Percentiles rank a stretch among this genome's conserved stretches.
Evolutionary conservation across 495 filamentous ascomycete genomes (phyloP).

Genomic region (Aspergillus campestris): DNA sequence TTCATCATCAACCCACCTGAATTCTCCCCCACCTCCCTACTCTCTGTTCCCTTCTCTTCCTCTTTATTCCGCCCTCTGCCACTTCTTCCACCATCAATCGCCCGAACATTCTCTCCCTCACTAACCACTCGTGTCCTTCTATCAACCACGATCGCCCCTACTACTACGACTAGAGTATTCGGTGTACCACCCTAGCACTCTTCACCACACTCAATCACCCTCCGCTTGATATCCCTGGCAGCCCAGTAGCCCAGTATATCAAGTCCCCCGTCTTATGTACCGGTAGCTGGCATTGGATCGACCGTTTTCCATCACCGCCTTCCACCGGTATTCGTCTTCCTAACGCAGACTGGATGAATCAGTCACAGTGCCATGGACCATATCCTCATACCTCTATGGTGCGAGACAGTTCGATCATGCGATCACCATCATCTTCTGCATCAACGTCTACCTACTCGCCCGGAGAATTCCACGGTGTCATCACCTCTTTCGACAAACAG

Average conservation of each 20-base stretch:
- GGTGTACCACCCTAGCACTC: neutral
- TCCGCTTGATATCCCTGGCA: neutral
- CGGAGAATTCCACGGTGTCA: slow-evolving; percentile 8
- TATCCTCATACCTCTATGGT: slow-evolving; percentile 20
- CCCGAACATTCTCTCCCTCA: slow-evolving; percentile 2
- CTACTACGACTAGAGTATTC: too few relatives aligned
- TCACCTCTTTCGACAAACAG: slow-evolving; percentile 8
- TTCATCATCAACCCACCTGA: slow-evolving; percentile 2
- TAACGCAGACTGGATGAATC: slow-evolving; percentile 27
- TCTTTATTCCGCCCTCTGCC: slow-evolving; percentile 6
- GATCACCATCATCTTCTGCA: slow-evolving; percentile 9
- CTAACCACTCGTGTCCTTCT: too few relatives aligned
- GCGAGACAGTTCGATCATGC: slow-evolving; percentile 25
- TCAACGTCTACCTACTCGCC: slow-evolving; percentile 7
- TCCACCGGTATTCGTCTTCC: slow-evolving; percentile 1
- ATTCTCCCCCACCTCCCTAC: slow-evolving; percentile 10
- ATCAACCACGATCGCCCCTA: too few relatives aligned
- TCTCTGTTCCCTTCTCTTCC: slow-evolving; percentile 5
- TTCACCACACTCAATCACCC: neutral
- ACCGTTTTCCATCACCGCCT: neutral
- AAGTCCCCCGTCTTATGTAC: neutral
- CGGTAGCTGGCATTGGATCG: neutral
- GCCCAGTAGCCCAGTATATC: too few relatives aligned
- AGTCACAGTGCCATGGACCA: slow-evolving; percentile 30
- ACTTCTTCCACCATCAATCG: slow-evolving; percentile 2